Base-by-base conservation (phyloP, 176 grass and related monocot genomes). In the Pontederia crassipes region DNA sequence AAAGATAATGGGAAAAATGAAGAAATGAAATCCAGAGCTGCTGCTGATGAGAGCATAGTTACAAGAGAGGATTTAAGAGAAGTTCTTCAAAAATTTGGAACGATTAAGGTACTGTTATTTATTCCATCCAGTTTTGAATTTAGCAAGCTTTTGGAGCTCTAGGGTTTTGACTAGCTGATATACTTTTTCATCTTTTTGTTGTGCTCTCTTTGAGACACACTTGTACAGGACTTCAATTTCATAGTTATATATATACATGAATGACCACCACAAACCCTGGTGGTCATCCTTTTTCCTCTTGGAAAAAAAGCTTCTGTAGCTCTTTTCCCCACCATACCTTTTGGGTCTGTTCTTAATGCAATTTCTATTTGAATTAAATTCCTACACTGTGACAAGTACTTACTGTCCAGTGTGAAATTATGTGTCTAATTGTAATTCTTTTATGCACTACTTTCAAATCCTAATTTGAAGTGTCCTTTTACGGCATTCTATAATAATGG, bases 51-150 rank as follows among this genome's bases (percentile, higher is more conserved):
- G 47, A 76, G 63, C 55, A 46, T 40, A 70, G 75, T 98, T 51
- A 74, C 54, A 53, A 84, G 93, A 48, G 93, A 98, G 61, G 87
- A 98, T 59, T 52, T 98, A 40, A 92, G 83, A 72, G 53, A 82
- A 70, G 54, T 81, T 32, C 81, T 92, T 50, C 16, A 67, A 58
- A 98, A 92, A 89, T 98, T 92, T 54, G 93, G 93, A 76, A 77
- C 53, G 73, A 72, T 98, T 57, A 79, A 81, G 93, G 93, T 98
- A 91, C 76, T 11, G 4, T 51, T 13, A 49, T 50, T 15, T 28
- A 50, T 51, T 3, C 46, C 13, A 26, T 28, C 27, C 18, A 49
- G 4, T 8, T 54, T 16, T 54, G 7, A 14, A 2, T 17, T 54
- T 13, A 0, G 7, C 14, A 54, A 15, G 14, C n/a, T 54, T 15